phyloP scores from a whole-genome alignment of 306 rosid genomes.

The Lablab purpureus region DNA sequence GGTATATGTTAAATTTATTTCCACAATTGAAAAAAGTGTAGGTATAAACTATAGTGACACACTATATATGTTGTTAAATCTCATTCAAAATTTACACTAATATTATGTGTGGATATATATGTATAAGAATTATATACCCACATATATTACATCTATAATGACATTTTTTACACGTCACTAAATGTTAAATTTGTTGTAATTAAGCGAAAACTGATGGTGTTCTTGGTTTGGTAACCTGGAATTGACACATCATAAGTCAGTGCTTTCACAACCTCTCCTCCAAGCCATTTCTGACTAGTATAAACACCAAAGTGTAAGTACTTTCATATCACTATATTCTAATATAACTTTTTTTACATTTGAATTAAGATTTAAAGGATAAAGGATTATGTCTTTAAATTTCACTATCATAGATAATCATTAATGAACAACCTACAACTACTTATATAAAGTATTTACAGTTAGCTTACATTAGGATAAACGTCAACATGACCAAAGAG shows the following conservation, averaged over 20 bases:
- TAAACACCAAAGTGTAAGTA: slow-evolving; percentile 46
- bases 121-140: no score
- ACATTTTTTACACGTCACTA: no score
- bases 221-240: slow-evolving; percentile 97
- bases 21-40: no score
- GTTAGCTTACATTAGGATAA: slow-evolving; percentile 89
- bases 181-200: no score
- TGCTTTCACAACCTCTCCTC: slow-evolving; percentile 87
- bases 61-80: no score
- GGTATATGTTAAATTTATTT: no score
- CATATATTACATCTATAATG: no score
- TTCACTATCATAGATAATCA: not conserved
- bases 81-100: no score
- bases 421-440: slow-evolving; percentile 15
- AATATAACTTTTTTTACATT: slow-evolving; percentile 22
- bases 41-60: no score
- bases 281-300: slow-evolving; percentile 91
- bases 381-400: not conserved
- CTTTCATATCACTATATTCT: slow-evolving; percentile 21
- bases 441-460: slow-evolving; percentile 32
- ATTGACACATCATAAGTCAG: slow-evolving; percentile 97
- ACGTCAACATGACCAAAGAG: slow-evolving; percentile 92
- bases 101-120: no score
- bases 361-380: slow-evolving; percentile 32
- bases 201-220: slow-evolving; percentile 95